Conservation (phyloP, 345 rosid species). For the Zanthoxylum bungeanum region DNA sequence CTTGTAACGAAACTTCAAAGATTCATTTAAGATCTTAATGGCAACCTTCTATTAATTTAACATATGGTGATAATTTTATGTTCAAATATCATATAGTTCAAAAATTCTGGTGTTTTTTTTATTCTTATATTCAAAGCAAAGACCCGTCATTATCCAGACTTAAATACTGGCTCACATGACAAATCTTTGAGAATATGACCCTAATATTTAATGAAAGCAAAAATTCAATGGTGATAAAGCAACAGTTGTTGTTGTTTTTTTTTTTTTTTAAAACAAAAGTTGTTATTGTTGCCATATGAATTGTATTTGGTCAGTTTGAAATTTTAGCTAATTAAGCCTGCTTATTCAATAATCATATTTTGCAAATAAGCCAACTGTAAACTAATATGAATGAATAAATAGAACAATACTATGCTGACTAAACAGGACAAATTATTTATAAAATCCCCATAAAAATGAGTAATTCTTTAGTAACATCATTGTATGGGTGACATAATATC, state of each 20-base stretch:
- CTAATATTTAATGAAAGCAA: slow-evolving; percentile 36
- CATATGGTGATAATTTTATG: not conserved
- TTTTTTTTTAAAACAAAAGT: slow-evolving; percentile 5
- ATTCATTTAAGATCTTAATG: not conserved
- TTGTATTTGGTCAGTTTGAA: slow-evolving; percentile 35
- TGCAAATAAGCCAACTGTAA: slow-evolving; percentile 45
- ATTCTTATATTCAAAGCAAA: not conserved
- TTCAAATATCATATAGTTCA: slow-evolving; percentile 15
- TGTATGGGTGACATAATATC: no score
- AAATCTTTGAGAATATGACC: slow-evolving; percentile 46
- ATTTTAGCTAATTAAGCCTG: slow-evolving; percentile 23
- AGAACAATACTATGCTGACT: no score
- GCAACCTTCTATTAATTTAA: not conserved
- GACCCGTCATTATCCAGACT: slow-evolving; percentile 28
- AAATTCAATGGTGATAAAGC: slow-evolving; percentile 23
- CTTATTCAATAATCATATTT: slow-evolving; percentile 35
- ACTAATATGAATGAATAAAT: slow-evolving; percentile 14
- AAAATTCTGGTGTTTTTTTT: slow-evolving; percentile 4
- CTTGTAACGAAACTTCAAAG: not conserved
- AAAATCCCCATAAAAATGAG: no score
- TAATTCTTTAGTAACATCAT: no score
- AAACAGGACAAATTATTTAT: no score
- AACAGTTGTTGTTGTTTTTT: slow-evolving; percentile 12
- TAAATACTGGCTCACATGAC: slow-evolving; percentile 48
- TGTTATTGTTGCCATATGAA: slow-evolving; percentile 39